Evolutionary conservation across 78 protist genomes (phyloP).

Genomic region (Capsaspora owczarzaki): DNA sequence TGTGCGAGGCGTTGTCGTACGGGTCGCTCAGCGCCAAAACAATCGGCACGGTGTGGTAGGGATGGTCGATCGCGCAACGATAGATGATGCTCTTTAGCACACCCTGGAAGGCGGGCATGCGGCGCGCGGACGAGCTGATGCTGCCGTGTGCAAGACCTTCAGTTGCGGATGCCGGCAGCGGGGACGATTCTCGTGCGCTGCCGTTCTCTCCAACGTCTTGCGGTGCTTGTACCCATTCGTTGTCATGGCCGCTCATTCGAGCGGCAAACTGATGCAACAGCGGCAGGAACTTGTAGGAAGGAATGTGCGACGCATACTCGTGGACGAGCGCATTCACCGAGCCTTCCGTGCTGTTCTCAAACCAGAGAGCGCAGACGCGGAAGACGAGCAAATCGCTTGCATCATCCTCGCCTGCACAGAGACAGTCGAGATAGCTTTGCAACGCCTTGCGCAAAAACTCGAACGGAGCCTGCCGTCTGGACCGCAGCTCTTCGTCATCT

Average conservation of each 20-base stretch:
- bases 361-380: neutral
- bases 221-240: neutral
- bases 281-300: neutral
- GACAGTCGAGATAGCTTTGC: neutral
- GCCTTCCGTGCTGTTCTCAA: neutral
- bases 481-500: neutral
- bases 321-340: neutral
- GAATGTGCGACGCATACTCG: neutral
- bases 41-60: neutral
- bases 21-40: neutral
- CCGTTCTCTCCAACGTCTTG: no score
- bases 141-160: no score
- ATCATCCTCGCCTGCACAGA: no score
- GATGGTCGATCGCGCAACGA: neutral
- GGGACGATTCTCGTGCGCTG: no score
- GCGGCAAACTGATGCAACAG: neutral
- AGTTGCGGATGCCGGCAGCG: no score
- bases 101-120: neutral
- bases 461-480: neutral
- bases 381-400: neutral
- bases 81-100: neutral
- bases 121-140: no score
- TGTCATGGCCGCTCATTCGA: neutral
- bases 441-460: neutral
- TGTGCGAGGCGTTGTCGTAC: no score